Base-by-base conservation (phyloP, 768 basidiomycete genomes). In the Suillus decipiens region DNA sequence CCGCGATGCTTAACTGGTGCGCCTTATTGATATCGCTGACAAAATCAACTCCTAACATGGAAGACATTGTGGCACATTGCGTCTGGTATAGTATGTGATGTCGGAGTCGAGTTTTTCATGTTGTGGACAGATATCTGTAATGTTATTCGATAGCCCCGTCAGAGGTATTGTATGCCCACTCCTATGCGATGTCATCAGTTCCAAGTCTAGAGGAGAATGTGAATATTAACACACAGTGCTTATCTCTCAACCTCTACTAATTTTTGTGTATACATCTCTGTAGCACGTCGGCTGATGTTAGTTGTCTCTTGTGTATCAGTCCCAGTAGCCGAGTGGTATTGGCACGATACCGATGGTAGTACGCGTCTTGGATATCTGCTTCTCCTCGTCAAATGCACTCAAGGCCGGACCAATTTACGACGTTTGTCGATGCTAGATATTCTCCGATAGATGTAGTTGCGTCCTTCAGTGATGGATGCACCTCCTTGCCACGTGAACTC, bases 251-350 rank as follows among this genome's bases (percentile, higher is more conserved):
- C 78, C 61, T 79, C 76, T 9, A 80, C 75, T 63, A 80, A 79
- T 78, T 93, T 93, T 73, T 81, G 79, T 68, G 75, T 75, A 66
- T 91, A 87, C 85, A 95, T 92, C 70, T 84, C 83, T 62, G 80
- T 82, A 9, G 95, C 95, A 62, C 78, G 77, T 63, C 79, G 76
- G 73, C 96, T 96, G 68, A 96, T 95, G 60, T 82, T 81, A 53
- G 80, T 82, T 17, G 86, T 88, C 70, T 93, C 86, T 73, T 96
- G 95, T 4, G 95, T 95, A 67, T 81, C 80, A 1, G 95, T 89
- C 81, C 92, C 94, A 96, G 75, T 92, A 96, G 17, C 86, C 87
- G 1, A 93, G 93, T 12, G 95, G 95, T 1, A 93, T 95, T 82
- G 1, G 87, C 81, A 53, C 86, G 81, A 34, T 80, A 80, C 91